These are phyloP conservation scores for Monosporozyma unispora DNA, from an alignment of 805 yeast genomes.

Conservation along the genomic window DNA sequence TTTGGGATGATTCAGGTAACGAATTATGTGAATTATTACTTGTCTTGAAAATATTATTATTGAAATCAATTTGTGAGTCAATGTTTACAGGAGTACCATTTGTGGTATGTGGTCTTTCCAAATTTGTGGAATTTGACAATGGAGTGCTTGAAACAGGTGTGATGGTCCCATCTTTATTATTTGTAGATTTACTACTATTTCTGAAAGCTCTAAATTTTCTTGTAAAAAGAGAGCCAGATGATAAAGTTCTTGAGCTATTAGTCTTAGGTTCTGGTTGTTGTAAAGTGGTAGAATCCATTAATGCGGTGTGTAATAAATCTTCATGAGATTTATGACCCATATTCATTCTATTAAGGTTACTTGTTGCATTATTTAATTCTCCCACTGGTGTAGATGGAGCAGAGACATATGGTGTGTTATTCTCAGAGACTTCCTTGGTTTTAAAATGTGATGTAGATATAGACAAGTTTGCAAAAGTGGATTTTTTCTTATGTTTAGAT, in stretches of 20 bases:
- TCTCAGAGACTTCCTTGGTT: conserved; percentile 2
- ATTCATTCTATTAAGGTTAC: not conserved
- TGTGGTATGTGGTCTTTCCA: conserved; percentile 1
- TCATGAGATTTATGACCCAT: not conserved
- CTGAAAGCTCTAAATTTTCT: conserved; percentile 22
- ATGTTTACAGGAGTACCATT: not conserved
- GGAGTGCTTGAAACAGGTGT: not conserved
- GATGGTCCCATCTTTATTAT: not conserved
- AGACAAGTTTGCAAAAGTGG: not conserved
- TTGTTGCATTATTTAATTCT: not conserved
- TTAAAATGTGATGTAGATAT: not conserved
- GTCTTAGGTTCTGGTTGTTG: not conserved
- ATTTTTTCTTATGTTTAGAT: not conserved
- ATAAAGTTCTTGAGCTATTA: conserved; percentile 10
- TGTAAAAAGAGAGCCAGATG: conserved; percentile 23
- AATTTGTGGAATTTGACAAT: not conserved
- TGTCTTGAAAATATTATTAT: not conserved
- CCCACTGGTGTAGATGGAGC: conserved; percentile 9
- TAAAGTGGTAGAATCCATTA: not conserved
- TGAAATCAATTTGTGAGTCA: not conserved
- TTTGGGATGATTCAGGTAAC: not conserved
- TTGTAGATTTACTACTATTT: conserved; percentile 2
- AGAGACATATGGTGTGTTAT: conserved; percentile 7
- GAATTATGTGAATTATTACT: not conserved
- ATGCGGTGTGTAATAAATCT: not conserved